These are phyloP conservation scores for Syncephalastrum sp. DNA, from an alignment of 371 early-diverging fungal genomes.

Conservation along the genomic window DNA sequence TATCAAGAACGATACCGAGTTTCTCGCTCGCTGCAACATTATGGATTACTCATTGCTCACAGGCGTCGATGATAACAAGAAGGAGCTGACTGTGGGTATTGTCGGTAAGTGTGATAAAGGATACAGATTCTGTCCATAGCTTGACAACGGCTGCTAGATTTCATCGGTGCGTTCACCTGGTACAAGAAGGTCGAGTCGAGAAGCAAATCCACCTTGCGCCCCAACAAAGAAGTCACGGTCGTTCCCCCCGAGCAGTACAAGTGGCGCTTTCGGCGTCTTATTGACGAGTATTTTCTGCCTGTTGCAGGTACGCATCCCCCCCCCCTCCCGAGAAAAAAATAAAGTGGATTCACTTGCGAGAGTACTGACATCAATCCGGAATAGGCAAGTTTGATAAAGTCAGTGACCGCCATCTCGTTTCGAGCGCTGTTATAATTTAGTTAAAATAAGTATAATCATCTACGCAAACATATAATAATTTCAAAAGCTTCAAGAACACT, in stretches of 20 bases:
- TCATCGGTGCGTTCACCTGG: constrained; percentile 94
- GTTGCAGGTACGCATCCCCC: constrained; percentile 56
- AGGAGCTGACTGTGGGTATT: constrained; percentile 89
- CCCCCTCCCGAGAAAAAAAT: no score
- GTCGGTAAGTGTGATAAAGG: constrained; percentile 52
- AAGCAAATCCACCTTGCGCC: constrained; percentile 82
- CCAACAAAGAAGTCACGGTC: constrained; percentile 84
- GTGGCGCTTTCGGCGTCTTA: constrained; percentile 79
- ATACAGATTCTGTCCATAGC: background rate
- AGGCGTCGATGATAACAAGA: constrained; percentile 77
- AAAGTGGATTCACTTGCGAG: no score
- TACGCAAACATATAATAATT: no score
- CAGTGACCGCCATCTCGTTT: no score
- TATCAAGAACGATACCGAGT: constrained; percentile 82
- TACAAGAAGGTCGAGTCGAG: constrained; percentile 91
- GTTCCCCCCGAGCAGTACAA: constrained; percentile 90
- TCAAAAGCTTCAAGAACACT: no score
- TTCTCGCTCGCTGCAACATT: constrained; percentile 80
- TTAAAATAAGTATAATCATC: no score
- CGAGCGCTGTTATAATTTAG: no score
- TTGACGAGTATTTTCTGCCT: constrained; percentile 81
- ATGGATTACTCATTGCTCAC: constrained; percentile 95
- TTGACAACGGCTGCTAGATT: constrained; percentile 54
- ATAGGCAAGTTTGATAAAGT: no score
- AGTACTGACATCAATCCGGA: no score